Evolutionary conservation across 306 rosid species (phyloP).

Genomic region (Vicia faba): DNA sequence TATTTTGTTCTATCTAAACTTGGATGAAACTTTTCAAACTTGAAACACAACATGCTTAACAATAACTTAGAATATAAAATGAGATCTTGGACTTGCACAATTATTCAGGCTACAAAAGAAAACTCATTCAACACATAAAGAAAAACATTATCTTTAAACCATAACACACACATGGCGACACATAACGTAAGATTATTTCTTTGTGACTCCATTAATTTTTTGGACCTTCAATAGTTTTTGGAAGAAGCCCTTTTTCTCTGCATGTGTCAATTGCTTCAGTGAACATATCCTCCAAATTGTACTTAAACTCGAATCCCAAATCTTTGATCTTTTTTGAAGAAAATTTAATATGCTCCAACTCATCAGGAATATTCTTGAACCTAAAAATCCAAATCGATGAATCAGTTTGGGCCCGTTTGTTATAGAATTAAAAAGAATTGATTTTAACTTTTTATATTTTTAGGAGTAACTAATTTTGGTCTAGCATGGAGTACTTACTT

Average conservation of each 20-base stretch:
- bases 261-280: conserved; percentile 62
- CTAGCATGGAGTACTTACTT: conserved; percentile 44
- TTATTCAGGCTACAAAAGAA: not conserved
- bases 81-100: not conserved
- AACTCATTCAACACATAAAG: not conserved
- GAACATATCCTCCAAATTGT: conserved; percentile 74
- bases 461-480: not conserved
- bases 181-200: not conserved
- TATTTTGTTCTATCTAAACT: not conserved
- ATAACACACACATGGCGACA: not conserved
- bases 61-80: too few species aligned
- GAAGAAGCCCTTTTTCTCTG: conserved; percentile 61
- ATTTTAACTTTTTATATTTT: not conserved
- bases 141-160: not conserved
- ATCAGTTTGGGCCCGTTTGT: not conserved
- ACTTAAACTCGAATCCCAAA: conserved; percentile 66
- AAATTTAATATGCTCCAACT: conserved; percentile 53
- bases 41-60: not conserved
- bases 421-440: too few species aligned
- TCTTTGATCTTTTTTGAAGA: conserved; percentile 69
- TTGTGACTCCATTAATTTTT: not conserved
- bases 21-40: not conserved
- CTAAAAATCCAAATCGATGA: conserved; percentile 37
- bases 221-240: conserved; percentile 5
- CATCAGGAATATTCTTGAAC: conserved; percentile 62